These are phyloP conservation scores for Lathyrus tuberosus DNA, from an alignment of 306 rosid genomes.

Conservation along the genomic window DNA sequence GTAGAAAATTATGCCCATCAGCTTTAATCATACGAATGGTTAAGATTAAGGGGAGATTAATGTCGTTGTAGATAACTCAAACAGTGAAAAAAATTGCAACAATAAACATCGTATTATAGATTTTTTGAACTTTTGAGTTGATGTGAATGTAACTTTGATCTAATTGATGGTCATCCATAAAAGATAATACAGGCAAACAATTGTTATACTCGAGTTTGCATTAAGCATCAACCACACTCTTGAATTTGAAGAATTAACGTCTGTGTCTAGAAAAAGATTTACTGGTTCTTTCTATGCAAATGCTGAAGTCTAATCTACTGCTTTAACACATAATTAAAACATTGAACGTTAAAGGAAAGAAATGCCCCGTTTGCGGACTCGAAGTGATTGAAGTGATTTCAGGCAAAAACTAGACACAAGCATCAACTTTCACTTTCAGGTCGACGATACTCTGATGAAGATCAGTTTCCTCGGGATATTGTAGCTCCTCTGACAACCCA, in stretches of 20 bases:
- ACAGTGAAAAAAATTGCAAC: no score
- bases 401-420: background rate
- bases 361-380: constrained; percentile 3
- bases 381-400: background rate
- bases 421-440: constrained; percentile 25
- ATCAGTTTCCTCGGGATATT: constrained; percentile 38
- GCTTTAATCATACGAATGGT: no score
- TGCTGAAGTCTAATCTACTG: constrained; percentile 5
- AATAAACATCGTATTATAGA: no score
- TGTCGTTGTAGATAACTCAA: no score
- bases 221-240: no score
- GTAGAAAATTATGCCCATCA: no score
- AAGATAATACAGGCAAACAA: no score
- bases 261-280: background rate
- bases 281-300: background rate
- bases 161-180: no score
- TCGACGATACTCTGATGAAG: constrained; percentile 33
- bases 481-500: constrained; percentile 49
- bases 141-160: no score
- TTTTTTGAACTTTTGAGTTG: no score
- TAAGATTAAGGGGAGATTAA: no score
- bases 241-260: background rate
- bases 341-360: constrained; percentile 9
- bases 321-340: constrained; percentile 10
- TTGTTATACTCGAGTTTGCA: no score